Conservation (phyloP, 116 monocot species). For the Thalassia testudinum region DNA sequence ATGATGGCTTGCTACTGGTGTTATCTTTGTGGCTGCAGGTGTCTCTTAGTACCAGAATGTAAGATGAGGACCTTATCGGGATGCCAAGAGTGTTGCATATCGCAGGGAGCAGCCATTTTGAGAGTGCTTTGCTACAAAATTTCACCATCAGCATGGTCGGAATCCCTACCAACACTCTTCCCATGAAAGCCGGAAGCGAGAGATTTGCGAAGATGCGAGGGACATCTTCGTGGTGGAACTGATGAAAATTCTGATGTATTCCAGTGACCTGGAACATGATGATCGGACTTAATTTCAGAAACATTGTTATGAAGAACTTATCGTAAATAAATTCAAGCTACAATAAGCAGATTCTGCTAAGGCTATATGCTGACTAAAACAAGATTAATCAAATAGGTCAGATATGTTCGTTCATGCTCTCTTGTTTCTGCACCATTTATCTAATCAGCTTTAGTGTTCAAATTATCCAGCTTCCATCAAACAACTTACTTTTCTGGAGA, state of each 20-base stretch:
- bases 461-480: too few species aligned
- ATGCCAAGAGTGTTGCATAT: slow-evolving; percentile 60
- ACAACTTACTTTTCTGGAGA: too few species aligned
- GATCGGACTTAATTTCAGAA: too few species aligned
- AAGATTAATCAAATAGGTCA: too few species aligned
- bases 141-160: slow-evolving; percentile 72
- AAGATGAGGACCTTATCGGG: slow-evolving; percentile 66
- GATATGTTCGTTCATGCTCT: too few species aligned
- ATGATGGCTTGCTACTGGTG: slow-evolving; percentile 15
- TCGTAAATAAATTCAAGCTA: too few species aligned
- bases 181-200: slow-evolving; percentile 21
- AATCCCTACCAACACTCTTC: slow-evolving; percentile 52
- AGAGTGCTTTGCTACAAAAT: slow-evolving; percentile 83
- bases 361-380: too few species aligned
- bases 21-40: slow-evolving; percentile 17
- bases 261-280: slow-evolving; percentile 41
- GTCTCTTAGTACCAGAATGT: slow-evolving; percentile 44
- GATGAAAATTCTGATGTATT: slow-evolving; percentile 57
- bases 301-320: too few species aligned
- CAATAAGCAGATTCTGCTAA: too few species aligned
- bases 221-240: slow-evolving; percentile 27
- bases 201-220: slow-evolving; percentile 35
- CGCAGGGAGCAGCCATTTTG: slow-evolving; percentile 79
- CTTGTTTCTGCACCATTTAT: too few species aligned
- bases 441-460: too few species aligned